These are phyloP conservation scores for Trypanosoma rangeli DNA, from an alignment of 208 protist genomes.

Conservation along the genomic window DNA sequence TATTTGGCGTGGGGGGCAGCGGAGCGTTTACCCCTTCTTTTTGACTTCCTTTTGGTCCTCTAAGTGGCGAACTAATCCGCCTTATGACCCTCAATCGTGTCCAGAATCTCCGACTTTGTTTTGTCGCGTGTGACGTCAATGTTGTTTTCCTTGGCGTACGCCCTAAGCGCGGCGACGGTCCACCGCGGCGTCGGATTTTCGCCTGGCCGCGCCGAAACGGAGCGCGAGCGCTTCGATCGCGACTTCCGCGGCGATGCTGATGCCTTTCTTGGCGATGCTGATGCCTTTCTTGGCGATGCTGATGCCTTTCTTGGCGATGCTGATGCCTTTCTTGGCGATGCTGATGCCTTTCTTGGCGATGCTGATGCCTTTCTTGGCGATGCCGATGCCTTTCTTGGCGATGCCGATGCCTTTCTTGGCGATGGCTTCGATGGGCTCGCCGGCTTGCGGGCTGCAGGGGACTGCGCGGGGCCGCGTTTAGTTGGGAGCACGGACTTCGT, in stretches of 20 bases:
- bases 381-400: too few species aligned
- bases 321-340: too few species aligned
- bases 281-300: too few species aligned
- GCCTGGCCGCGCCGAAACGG: constrained; percentile 18
- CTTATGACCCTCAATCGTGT: constrained; percentile 34
- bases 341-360: too few species aligned
- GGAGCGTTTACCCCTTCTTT: neutral
- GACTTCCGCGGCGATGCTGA: constrained; percentile 5
- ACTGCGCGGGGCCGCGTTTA: constrained; percentile 5
- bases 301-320: too few species aligned
- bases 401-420: constrained; percentile 4
- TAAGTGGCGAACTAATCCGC: neutral
- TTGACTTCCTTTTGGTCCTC: neutral
- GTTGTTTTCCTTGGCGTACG: constrained; percentile 60
- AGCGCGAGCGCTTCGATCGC: constrained; percentile 26
- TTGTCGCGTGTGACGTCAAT: constrained; percentile 45
- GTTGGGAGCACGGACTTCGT: neutral
- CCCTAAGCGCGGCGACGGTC: constrained; percentile 60
- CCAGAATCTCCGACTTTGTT: constrained; percentile 68
- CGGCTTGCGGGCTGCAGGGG: constrained; percentile 6
- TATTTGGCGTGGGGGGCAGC: neutral
- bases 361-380: too few species aligned
- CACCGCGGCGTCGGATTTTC: constrained; percentile 44
- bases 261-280: too few species aligned
- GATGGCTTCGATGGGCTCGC: constrained; percentile 15